Conservation (phyloP, 2,329 filamentous ascomycete species). For the Gnomoniopsis smithogilvyi region DNA sequence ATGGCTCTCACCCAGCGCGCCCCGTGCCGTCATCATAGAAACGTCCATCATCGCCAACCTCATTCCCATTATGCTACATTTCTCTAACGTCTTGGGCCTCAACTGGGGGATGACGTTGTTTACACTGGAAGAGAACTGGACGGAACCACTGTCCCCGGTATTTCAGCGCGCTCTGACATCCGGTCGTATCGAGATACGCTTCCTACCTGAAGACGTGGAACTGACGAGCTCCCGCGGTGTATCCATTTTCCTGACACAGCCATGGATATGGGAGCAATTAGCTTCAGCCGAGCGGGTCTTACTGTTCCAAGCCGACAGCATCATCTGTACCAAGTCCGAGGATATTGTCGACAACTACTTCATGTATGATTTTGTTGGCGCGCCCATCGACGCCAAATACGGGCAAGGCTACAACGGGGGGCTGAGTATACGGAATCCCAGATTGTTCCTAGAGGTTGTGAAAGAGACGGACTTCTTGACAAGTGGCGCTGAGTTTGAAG, state of each 20-base stretch:
- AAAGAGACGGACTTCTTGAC: neutral
- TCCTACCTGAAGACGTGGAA: neutral
- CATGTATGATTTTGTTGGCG: conserved; percentile 32
- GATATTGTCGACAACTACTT: conserved; percentile 33
- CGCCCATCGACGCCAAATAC: conserved; percentile 24
- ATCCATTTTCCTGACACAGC: neutral
- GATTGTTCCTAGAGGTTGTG: neutral
- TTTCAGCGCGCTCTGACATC: neutral
- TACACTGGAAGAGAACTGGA: neutral
- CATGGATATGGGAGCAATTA: neutral
- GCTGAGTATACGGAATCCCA: conserved; percentile 29
- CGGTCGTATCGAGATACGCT: neutral
- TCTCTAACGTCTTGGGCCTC: neutral
- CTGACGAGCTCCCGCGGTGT: neutral
- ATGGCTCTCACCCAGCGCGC: neutral
- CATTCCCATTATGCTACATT: neutral
- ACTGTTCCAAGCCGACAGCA: conserved; percentile 18
- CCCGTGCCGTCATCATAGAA: neutral
- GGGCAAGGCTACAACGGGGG: conserved; percentile 30
- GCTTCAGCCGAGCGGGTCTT: neutral
- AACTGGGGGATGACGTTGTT: neutral
- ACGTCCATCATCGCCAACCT: neutral
- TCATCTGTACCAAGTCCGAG: conserved; percentile 31
- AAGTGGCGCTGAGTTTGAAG: conserved; percentile 19
- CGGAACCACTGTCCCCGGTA: neutral